Conservation (phyloP, 2,329 filamentous ascomycete genomes). For the Talaromyces atroroseus region DNA sequence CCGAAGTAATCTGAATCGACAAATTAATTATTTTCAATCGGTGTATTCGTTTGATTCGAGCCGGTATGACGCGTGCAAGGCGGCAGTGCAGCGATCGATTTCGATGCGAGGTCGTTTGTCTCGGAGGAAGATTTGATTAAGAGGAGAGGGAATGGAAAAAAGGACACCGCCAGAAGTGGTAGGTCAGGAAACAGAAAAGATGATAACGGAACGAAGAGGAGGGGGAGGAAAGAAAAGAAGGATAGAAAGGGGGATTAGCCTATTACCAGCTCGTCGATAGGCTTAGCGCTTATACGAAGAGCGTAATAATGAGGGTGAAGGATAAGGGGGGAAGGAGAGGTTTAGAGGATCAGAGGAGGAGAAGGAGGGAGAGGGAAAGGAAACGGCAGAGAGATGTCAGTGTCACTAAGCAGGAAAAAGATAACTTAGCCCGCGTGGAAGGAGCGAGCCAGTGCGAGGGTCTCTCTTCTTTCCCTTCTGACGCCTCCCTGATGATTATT, state of each 20-base stretch:
- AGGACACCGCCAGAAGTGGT: slow-evolving; percentile 1
- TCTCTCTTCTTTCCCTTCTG: not conserved
- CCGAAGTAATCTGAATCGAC: not conserved
- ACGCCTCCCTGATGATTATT: not conserved
- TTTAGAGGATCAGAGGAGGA: not conserved
- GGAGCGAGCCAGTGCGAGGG: not conserved
- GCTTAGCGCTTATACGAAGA: not conserved
- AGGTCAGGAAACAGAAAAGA: slow-evolving; percentile 7
- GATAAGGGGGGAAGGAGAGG: not conserved
- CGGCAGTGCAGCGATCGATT: not conserved
- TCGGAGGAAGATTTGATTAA: not conserved
- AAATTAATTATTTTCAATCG: not conserved
- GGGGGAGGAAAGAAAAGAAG: not conserved
- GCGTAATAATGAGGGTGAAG: not conserved
- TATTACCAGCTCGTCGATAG: not conserved
- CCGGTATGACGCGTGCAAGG: slow-evolving; percentile 3
- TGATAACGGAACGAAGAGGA: not conserved
- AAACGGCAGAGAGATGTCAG: not conserved
- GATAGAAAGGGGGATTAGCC: slow-evolving; percentile 3
- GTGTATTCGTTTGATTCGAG: not conserved
- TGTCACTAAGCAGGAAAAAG: not conserved
- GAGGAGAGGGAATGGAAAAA: slow-evolving; percentile 7
- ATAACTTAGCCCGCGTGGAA: not conserved
- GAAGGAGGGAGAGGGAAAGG: not conserved
- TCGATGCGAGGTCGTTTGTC: not conserved